phyloP scores from a whole-genome alignment of 345 rosid species.

The Eucalyptus marginata region DNA sequence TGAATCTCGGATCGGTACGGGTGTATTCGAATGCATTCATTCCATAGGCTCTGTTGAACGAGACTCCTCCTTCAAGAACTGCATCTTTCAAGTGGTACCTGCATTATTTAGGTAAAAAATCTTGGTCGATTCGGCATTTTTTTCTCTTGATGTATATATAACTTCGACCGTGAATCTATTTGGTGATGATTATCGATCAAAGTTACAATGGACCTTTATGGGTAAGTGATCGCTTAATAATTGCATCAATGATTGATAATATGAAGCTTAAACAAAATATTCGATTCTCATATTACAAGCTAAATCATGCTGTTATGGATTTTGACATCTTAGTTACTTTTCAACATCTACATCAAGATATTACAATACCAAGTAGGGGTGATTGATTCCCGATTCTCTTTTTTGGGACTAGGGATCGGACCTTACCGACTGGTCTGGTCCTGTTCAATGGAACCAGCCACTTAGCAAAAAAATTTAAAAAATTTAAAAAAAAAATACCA shows the following conservation, averaged over 20 bases:
- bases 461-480: too few species aligned
- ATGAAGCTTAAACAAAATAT: not conserved
- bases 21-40: not conserved
- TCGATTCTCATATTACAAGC: not conserved
- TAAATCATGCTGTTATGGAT: not conserved
- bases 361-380: not conserved
- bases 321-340: not conserved
- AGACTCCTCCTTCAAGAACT: constrained; percentile 2
- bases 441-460: fast-evolving
- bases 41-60: not conserved
- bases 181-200: not conserved
- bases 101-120: not conserved
- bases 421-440: fast-evolving
- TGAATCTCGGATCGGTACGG: not conserved
- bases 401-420: fast-evolving
- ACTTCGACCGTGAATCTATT: not conserved
- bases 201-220: not conserved
- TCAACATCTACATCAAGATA: not conserved
- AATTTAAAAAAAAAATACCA: too few species aligned
- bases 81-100: constrained; percentile 2
- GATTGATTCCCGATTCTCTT: too few species aligned
- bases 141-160: not conserved
- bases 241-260: not conserved
- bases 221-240: not conserved
- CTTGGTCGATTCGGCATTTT: not conserved